These are phyloP conservation scores for Coelastrella sp. DNA, from an alignment of 139 green algal species.

Conservation along the genomic window DNA sequence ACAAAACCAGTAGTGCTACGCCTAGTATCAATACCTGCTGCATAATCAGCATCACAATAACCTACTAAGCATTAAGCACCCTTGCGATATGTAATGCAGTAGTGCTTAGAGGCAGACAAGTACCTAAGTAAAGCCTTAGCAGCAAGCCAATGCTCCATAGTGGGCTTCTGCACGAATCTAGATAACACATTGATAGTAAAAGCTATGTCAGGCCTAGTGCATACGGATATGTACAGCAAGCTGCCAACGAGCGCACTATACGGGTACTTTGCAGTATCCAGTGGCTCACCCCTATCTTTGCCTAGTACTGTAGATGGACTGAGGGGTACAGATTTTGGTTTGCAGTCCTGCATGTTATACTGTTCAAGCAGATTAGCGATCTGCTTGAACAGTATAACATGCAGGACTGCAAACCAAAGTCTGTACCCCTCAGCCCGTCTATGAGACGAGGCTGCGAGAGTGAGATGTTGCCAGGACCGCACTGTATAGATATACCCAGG, in stretches of 20 bases:
- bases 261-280: neutral
- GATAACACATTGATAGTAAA: neutral
- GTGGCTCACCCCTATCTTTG: neutral
- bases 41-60: neutral
- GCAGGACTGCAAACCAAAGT: no score
- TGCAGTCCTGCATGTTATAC: no score
- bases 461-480: no score
- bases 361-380: no score
- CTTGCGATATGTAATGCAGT: neutral
- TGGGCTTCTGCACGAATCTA: neutral
- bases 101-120: neutral
- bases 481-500: no score
- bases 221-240: neutral
- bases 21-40: neutral
- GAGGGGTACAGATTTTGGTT: neutral
- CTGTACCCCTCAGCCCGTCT: no score
- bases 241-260: neutral
- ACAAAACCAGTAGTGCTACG: neutral
- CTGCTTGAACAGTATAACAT: no score
- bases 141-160: neutral
- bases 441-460: no score
- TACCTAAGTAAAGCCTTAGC: neutral
- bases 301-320: neutral
- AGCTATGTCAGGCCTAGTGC: neutral
- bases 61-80: neutral